A percentile compares a stretch with the other conserved stretches of the same genome.
These are phyloP conservation scores for Penicillium polonicum DNA, from an alignment of 2,329 filamentous ascomycete species.

Conservation along the genomic window DNA sequence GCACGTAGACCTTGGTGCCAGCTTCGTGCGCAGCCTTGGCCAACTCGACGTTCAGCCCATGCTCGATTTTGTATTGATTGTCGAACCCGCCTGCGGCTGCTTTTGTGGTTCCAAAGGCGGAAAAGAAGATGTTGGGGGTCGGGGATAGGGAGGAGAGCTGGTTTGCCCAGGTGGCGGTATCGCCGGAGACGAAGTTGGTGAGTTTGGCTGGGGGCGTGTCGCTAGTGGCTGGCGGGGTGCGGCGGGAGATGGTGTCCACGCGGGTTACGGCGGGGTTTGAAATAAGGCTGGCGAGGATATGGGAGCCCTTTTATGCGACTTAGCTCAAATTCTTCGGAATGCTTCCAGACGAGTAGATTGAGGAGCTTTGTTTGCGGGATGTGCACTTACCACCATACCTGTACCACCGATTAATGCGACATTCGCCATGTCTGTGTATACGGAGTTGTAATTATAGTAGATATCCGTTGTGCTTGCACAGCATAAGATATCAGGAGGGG, in stretches of 20 bases:
- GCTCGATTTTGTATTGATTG: conserved; percentile 82
- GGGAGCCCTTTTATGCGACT: conserved; percentile 57
- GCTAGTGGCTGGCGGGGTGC: conserved; percentile 39
- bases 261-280: conserved; percentile 38
- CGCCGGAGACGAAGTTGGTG: conserved; percentile 63
- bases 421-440: conserved; percentile 41
- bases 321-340: conserved; percentile 8
- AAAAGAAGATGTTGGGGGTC: conserved; percentile 66
- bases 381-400: conserved; percentile 50
- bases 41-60: conserved; percentile 78
- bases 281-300: conserved; percentile 64
- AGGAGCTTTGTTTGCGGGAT: not conserved
- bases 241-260: conserved; percentile 49
- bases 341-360: not conserved
- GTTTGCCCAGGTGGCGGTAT: conserved; percentile 67
- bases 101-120: conserved; percentile 76
- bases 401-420: conserved; percentile 49
- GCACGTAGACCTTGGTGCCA: conserved; percentile 72
- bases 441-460: not conserved
- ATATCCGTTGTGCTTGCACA: not conserved
- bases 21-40: conserved; percentile 71
- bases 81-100: conserved; percentile 71
- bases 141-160: conserved; percentile 58
- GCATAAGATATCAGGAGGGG: not conserved
- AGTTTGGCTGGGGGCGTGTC: conserved; percentile 61